Conservation (phyloP, 2,329 filamentous ascomycete genomes). For the Claviceps africana region DNA sequence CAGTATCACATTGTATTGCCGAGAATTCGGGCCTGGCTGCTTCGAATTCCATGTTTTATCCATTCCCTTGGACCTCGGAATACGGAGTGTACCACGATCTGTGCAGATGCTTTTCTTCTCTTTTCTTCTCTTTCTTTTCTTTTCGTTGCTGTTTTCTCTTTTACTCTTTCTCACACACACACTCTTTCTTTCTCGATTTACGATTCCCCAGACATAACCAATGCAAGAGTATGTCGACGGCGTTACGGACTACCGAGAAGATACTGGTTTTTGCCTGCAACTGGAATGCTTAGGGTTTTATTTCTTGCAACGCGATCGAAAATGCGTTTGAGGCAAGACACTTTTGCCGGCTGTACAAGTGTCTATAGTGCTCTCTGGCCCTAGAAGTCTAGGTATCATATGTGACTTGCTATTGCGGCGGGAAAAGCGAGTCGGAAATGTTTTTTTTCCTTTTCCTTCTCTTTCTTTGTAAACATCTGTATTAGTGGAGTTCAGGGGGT, state of each 20-base stretch:
- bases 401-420: slow-evolving; percentile 26
- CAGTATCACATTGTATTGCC: neutral
- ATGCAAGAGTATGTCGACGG: slow-evolving; percentile 1
- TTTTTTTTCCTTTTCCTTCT: slow-evolving; percentile 3
- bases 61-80: neutral
- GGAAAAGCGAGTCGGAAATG: slow-evolving; percentile 14
- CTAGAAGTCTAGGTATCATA: neutral
- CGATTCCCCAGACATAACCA: neutral
- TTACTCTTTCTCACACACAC: neutral
- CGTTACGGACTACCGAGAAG: slow-evolving; percentile 1
- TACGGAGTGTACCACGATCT: neutral
- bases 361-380: neutral
- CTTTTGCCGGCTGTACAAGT: neutral
- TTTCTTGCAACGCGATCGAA: neutral
- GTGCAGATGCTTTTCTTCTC: neutral
- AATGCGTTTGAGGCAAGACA: neutral
- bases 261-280: neutral
- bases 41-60: neutral
- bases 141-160: neutral
- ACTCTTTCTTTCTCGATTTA: neutral
- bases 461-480: neutral
- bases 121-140: neutral
- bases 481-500: neutral
- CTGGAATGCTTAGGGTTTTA: neutral
- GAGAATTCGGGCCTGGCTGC: neutral